Evolutionary conservation across 2,329 filamentous ascomycete species (phyloP), one percentile per base, ranked within the genome.

Genomic region (Trichoderma atroviride): DNA sequence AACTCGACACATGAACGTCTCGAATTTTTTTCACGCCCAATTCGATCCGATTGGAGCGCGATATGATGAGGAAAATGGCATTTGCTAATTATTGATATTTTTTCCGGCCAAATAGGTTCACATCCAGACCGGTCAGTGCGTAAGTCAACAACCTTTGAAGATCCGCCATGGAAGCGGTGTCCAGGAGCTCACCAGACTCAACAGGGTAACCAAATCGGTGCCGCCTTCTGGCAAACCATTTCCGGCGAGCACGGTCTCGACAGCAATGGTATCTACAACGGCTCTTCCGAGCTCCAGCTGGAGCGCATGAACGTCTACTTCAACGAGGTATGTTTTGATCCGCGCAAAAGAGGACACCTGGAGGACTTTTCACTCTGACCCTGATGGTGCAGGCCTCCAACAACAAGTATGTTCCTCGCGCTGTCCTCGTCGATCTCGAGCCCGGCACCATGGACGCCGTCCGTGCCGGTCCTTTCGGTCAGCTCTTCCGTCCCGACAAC

Each of bases 261-360:
- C 86, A 93, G 92, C 86, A 93, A 93, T 83, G 95, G 95, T 85
- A 91, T 97, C 92, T 98, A 98, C 91, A 96, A 96, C 84, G 96
- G 96, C 82, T 94, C 93, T 77, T 98, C 95, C 56, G 96, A 98
- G 85, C 94, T 98, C 82, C 96, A 99, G 89, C 91, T 98, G 77
- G 96, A 99, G 92, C 94, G 96, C 80, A 97, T 99, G 94, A 99
- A 94, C 84, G 95, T 98, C 83, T 97, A 98, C 90, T 97, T 98
- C 91, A 94, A 97, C 79, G 85, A 88, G 84, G 85, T 87, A 80
- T 29, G 70, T 69, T 16, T 35, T 61, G 33, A 50, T 50, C 2
- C 24, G 43, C n/a, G 40, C 5, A 11, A 24, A 50, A n/a, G 40
- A 33, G 40, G 16, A 27, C 53, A 16, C 55, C 16, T 11, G 27